phyloP scores from a whole-genome alignment of 805 yeast species.

The Candida coleopterorum region DNA sequence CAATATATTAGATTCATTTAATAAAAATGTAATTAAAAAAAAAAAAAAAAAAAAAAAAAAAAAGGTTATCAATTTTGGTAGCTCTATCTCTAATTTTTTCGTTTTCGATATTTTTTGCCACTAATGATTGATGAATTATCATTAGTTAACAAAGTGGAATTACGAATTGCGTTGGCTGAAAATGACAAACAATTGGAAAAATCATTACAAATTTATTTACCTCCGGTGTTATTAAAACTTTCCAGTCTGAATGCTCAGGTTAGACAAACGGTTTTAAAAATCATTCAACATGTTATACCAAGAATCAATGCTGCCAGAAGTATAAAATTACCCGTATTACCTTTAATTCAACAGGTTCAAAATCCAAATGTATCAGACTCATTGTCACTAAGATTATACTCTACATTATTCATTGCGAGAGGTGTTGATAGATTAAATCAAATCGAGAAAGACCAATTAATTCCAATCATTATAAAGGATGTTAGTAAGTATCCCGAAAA shows the following conservation, averaged over 20 bases:
- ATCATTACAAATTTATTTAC: conserved; percentile 56
- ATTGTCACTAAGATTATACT: conserved; percentile 53
- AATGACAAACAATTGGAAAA: conserved; percentile 60
- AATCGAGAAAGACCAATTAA: conserved; percentile 32
- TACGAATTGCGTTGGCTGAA: conserved; percentile 72
- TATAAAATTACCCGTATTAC: conserved; percentile 59
- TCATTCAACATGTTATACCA: conserved; percentile 63
- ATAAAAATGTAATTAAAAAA: too few species aligned
- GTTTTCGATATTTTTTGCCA: conserved; percentile 9
- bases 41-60: too few species aligned
- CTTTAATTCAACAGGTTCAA: conserved; percentile 61
- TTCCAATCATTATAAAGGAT: conserved; percentile 45
- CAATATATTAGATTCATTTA: too few species aligned
- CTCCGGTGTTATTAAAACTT: conserved; percentile 76
- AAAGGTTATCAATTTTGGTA: too few species aligned
- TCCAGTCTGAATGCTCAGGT: conserved; percentile 66
- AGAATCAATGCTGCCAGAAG: conserved; percentile 53
- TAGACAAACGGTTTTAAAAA: conserved; percentile 60
- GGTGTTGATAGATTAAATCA: conserved; percentile 54
- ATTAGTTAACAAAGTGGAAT: conserved; percentile 72
- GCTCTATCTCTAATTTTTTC: too few species aligned
- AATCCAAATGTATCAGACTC: conserved; percentile 48
- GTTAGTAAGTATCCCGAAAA: conserved; percentile 34
- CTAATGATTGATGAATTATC: conserved; percentile 46
- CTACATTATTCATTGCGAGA: conserved; percentile 61